A percentile compares a stretch with the other conserved stretches of the same genome.
Conservation (phyloP, 495 filamentous ascomycete species). For the Hyaloscypha variabilis region DNA sequence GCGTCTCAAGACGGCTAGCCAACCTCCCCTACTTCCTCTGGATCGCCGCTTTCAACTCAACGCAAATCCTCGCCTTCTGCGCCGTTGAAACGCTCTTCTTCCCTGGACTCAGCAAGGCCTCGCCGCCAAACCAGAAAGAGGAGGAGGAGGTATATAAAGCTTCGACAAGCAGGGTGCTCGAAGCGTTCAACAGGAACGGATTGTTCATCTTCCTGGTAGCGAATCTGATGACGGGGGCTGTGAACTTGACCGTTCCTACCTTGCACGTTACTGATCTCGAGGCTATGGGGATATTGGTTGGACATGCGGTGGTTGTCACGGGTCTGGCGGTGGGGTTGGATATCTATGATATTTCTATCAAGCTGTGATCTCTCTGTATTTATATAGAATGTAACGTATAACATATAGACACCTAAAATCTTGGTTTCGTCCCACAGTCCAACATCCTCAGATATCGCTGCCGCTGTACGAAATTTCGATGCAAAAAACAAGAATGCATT, state of each 20-base stretch:
- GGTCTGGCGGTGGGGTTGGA: conserved; percentile 73
- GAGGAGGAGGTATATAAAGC: conserved; percentile 61
- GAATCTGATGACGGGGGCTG: conserved; percentile 84
- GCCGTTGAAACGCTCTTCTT: conserved; percentile 77
- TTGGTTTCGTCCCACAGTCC: too few species aligned
- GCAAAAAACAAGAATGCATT: too few species aligned
- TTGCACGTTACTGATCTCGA: conserved; percentile 61
- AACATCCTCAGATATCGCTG: too few species aligned
- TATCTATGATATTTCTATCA: conserved; percentile 71
- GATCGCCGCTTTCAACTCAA: conserved; percentile 85
- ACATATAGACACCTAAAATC: neutral
- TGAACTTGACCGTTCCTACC: conserved; percentile 85
- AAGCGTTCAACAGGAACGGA: conserved; percentile 87
- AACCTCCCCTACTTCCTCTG: conserved; percentile 94
- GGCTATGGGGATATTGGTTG: conserved; percentile 75
- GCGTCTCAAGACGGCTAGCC: conserved; percentile 84
- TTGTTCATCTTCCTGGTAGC: conserved; percentile 84
- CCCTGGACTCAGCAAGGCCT: conserved; percentile 55
- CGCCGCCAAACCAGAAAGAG: conserved; percentile 40
- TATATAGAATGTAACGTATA: too few species aligned
- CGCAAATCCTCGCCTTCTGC: conserved; percentile 77
- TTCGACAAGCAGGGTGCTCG: conserved; percentile 76
- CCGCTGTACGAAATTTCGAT: too few species aligned
- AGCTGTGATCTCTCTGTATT: conserved; percentile 49
- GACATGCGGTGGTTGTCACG: conserved; percentile 69